phyloP scores from a whole-genome alignment of 2,329 filamentous ascomycete genomes.

The Coleophoma cylindrospora region DNA sequence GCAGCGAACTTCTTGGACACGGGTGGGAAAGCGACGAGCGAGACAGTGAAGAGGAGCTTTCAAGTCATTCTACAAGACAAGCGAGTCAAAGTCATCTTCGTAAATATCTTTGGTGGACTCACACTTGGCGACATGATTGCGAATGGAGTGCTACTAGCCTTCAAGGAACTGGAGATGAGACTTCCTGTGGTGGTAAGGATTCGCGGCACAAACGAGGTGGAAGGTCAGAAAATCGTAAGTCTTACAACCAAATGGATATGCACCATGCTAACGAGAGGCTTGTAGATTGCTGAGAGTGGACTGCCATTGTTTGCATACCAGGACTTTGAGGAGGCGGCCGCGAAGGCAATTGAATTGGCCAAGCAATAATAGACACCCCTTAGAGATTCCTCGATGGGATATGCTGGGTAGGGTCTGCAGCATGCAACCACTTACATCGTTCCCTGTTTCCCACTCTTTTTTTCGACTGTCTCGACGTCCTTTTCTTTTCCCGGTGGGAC shows the following conservation, averaged over 20 bases:
- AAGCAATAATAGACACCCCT: conserved; percentile 11
- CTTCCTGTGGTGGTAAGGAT: conserved; percentile 75
- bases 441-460: no score
- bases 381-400: no score
- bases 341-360: conserved; percentile 58
- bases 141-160: conserved; percentile 66
- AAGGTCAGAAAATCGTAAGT: conserved; percentile 59
- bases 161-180: conserved; percentile 59
- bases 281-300: conserved; percentile 58
- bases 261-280: background rate
- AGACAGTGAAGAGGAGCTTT: conserved; percentile 76
- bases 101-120: conserved; percentile 64
- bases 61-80: conserved; percentile 66
- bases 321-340: conserved; percentile 68
- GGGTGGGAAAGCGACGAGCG: conserved; percentile 79
- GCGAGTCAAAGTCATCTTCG: conserved; percentile 67
- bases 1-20: conserved; percentile 87
- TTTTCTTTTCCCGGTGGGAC: no score
- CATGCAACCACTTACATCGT: no score
- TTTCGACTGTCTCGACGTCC: no score
- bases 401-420: no score
- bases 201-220: conserved; percentile 68
- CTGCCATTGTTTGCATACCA: conserved; percentile 67
- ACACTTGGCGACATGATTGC: conserved; percentile 75
- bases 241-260: background rate